Conservation (phyloP, 2,329 filamentous ascomycete genomes). For the Helotiales sp. region DNA sequence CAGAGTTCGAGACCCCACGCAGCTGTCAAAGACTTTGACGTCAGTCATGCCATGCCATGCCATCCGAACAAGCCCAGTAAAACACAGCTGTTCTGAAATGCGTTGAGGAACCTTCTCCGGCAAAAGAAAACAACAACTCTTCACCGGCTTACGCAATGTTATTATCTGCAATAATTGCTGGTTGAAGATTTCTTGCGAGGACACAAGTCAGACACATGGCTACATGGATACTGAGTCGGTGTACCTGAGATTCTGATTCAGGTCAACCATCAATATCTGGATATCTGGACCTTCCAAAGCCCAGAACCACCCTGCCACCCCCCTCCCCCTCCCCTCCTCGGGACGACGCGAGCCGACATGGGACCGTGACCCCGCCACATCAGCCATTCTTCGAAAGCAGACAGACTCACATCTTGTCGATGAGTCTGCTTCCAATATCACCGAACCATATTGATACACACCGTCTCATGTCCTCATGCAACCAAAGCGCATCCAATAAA, state of each 20-base stretch:
- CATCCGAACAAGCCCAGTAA: not conserved
- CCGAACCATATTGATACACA: not conserved
- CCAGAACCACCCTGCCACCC: not conserved
- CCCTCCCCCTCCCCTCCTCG: too few species aligned
- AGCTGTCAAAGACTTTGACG: constrained; percentile 10
- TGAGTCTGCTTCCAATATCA: constrained; percentile 6
- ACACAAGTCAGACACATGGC: not conserved
- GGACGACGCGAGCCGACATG: constrained; percentile 5
- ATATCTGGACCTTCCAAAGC: not conserved
- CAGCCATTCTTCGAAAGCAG: not conserved
- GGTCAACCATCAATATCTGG: not conserved
- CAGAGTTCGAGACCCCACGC: not conserved
- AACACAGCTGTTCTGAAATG: not conserved
- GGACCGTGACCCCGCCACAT: constrained; percentile 6
- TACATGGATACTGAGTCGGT: not conserved
- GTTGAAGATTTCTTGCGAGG: not conserved
- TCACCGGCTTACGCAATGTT: not conserved
- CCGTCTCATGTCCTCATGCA: not conserved
- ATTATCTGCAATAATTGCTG: not conserved
- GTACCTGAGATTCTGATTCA: constrained; percentile 5
- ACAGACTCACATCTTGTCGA: constrained; percentile 6
- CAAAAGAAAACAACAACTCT: not conserved
- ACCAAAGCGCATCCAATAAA: constrained; percentile 3
- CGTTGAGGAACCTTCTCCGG: not conserved
- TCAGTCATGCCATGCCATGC: not conserved